Evolutionary conservation across 768 basidiomycete species (phyloP), one percentile per base, ranked within the genome.

Genomic region (Mrakia blollopis): DNA sequence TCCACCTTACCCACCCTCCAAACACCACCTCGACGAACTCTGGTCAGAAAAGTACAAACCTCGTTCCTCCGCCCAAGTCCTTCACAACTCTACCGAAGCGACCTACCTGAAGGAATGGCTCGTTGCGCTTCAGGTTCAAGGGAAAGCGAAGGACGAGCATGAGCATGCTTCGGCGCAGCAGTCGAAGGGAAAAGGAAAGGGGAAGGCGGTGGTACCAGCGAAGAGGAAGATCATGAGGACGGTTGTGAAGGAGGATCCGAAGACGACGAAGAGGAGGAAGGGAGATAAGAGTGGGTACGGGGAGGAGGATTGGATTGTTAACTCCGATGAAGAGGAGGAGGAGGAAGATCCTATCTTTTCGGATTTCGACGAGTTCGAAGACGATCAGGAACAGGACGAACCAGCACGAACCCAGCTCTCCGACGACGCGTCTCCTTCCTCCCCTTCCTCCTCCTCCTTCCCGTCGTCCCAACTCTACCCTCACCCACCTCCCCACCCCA

Each of bases 1-100:
- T 16, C 52, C 50, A 18, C 50, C 78, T 16, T 44, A 74, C 72
- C 60, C 25, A 63, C 37, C 80, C 80, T 76, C 78, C 80, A 32
- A 80, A 80, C n/a, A 72, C 81, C 71, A 68, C 69, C 5, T 78
- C 78, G 23, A 61, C 32, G 81, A 82, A 21, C 71, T 81, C 4
- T 84, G 84, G 84, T 73, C 75, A 39, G 83, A 84, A 63, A 75
- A 79, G 32, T 84, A 81, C 73, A 79, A 80, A 65, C 84, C 84
- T 9, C 72, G 65, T 6, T 25, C 44, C 0, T 80, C 83, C 2
- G n/a, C 72, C 18, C 79, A 84, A 71, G 82, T 83, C 5, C 78
- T 84, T 13, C 81, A 81, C 6, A 84, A 84, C 78, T 82, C 82
- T 61, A 60, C 73, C 8, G 83, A 83, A 75, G 80, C 83, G 18